phyloP scores from a whole-genome alignment of 441 rosid genomes.

The Geranium incanum region DNA sequence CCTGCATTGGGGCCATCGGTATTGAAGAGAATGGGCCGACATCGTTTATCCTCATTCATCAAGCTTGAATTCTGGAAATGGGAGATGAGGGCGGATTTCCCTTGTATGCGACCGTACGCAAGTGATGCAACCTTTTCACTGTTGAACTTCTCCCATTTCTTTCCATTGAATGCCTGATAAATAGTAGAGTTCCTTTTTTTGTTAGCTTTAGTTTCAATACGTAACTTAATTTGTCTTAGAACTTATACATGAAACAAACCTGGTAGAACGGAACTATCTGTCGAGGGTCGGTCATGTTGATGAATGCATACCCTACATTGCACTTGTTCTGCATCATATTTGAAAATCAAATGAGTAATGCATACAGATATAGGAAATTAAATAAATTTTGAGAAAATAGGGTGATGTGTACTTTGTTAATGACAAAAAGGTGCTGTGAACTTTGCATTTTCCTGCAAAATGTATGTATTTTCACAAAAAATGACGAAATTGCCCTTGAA shows the following conservation, averaged over 20 bases:
- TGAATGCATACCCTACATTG: slow-evolving; percentile 74
- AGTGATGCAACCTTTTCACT: slow-evolving; percentile 68
- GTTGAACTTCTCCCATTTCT: slow-evolving; percentile 80
- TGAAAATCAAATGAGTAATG: slow-evolving; percentile 17
- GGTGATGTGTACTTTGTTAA: too few species aligned
- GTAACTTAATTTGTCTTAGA: not conserved
- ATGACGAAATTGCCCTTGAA: too few species aligned
- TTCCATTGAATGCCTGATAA: slow-evolving; percentile 54
- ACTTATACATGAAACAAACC: slow-evolving; percentile 32
- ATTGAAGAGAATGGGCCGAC: slow-evolving; percentile 67
- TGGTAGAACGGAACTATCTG: slow-evolving; percentile 55
- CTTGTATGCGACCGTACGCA: slow-evolving; percentile 74
- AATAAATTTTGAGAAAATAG: not conserved
- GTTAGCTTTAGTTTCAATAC: slow-evolving; percentile 14
- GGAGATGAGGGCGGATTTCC: slow-evolving; percentile 57
- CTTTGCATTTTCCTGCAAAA: too few species aligned
- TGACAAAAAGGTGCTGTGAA: too few species aligned
- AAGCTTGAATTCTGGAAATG: slow-evolving; percentile 80
- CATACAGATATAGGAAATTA: not conserved
- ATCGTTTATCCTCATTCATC: slow-evolving; percentile 74
- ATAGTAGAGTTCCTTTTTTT: not conserved
- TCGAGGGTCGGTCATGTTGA: slow-evolving; percentile 56
- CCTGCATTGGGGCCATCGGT: slow-evolving; percentile 71
- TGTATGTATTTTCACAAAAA: too few species aligned
- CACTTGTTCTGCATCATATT: slow-evolving; percentile 58